Evolutionary conservation across 495 filamentous ascomycete species (phyloP).

Genomic region (Penicillium daleae): DNA sequence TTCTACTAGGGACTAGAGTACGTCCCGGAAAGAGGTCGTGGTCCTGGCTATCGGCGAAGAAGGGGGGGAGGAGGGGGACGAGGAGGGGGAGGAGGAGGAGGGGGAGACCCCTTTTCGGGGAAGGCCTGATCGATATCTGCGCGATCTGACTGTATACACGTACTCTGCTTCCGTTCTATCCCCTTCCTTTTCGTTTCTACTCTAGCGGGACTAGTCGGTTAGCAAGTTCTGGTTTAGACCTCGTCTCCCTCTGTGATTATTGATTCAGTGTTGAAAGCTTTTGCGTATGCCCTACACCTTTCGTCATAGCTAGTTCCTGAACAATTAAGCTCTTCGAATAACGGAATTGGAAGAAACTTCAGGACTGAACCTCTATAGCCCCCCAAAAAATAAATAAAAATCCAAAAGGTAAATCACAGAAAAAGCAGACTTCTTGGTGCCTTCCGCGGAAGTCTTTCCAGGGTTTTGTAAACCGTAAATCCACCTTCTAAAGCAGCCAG

Average conservation of each 20-base stretch:
- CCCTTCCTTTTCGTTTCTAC: not conserved
- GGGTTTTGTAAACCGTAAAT: slow-evolving; percentile 2
- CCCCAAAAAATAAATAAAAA: too few species aligned
- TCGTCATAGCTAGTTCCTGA: too few species aligned
- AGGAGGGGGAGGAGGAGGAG: not conserved
- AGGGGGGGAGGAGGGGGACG: not conserved
- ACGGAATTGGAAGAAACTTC: not conserved
- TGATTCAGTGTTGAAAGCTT: not conserved
- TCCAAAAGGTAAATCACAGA: not conserved
- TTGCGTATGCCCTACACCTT: not conserved
- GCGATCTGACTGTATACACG: slow-evolving; percentile 18
- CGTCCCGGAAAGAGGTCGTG: not conserved
- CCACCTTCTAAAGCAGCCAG: not conserved
- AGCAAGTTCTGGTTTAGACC: not conserved
- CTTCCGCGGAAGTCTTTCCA: not conserved
- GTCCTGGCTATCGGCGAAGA: not conserved
- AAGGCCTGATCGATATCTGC: slow-evolving; percentile 7
- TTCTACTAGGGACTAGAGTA: too few species aligned
- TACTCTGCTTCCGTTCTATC: slow-evolving; percentile 7
- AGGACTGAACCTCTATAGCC: not conserved
- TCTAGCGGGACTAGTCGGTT: not conserved
- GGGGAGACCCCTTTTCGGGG: not conserved
- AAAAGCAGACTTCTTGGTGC: not conserved
- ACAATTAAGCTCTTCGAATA: not conserved
- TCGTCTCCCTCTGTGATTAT: not conserved